Base-by-base conservation (phyloP, 208 protist genomes). In the Acanthamoeba lenticulata region DNA sequence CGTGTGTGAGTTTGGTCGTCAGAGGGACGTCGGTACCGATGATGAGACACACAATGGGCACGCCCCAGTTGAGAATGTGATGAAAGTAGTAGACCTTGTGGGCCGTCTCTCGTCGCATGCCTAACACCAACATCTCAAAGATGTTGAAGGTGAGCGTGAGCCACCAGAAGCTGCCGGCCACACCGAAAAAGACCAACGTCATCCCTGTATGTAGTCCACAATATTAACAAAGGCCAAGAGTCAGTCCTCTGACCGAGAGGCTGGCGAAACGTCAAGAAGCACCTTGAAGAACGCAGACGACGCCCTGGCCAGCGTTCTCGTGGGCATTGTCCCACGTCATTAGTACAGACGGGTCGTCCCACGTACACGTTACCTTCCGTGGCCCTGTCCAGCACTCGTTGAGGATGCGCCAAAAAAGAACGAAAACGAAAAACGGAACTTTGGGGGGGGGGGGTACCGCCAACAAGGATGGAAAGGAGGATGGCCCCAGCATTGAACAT, bases 151-250 rank as follows among this genome's bases (percentile, higher is more conserved):
- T 79, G 36, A 79, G 38, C 13, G 69, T 79, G 69, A 79, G 69
- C 69, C 69, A 79, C 69, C 69, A 79, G 69, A 79, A 79, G 36
- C 69, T 79, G 15, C 69, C 69, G 34, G 36, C 69, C 69, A 79
- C 69, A 0, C 0, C 69, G 6, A 79, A 79, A 36, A 79, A 79
- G 15, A 79, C 32, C 69, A 79, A 36, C 3, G 27, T 79, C 19
- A 79, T 79, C 19, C 15, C 69, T 79, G 69, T 19, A n/a, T 1
- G 1, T 4, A 19, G 21, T 19, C 47, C 11, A 24, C 47, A 55
- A 55, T 24, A 55, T 24, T 6, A 3, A 34, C 9, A 3, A 65
- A 6, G 27, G 34, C 15, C 47, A 52, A 52, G 47, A 67, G 27
- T 67, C 3, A 13, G 57, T 67, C 2, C 0, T 29, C 15, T 29